Conservation (phyloP, 2,329 filamentous ascomycete genomes). For the Hypoxylon sp. region DNA sequence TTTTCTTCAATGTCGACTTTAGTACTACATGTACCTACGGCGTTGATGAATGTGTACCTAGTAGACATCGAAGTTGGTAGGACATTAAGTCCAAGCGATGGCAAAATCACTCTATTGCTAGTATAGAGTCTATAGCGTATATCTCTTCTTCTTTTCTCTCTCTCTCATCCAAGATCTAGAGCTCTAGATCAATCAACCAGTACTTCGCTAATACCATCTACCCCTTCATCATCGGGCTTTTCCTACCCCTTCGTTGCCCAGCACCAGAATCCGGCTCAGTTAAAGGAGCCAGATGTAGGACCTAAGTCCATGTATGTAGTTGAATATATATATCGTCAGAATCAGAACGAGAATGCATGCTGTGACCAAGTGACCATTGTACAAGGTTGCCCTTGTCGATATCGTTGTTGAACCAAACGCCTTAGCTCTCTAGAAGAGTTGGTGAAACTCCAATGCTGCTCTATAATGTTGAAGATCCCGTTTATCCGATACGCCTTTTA, state of each 20-base stretch:
- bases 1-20: slow-evolving; percentile 2
- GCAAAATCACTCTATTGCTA: slow-evolving; percentile 8
- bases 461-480: slow-evolving; percentile 28
- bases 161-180: not conserved
- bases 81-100: not conserved
- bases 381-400: not conserved
- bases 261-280: slow-evolving; percentile 24
- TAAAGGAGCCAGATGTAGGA: slow-evolving; percentile 27
- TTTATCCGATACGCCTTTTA: slow-evolving; percentile 39
- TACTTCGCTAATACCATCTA: not conserved
- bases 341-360: slow-evolving; percentile 2
- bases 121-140: slow-evolving; percentile 2
- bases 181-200: not conserved
- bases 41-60: not conserved
- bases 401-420: slow-evolving; percentile 31
- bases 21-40: not conserved
- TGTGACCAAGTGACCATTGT: slow-evolving; percentile 4
- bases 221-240: not conserved
- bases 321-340: slow-evolving; percentile 29
- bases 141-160: slow-evolving; percentile 2
- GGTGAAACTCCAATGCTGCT: slow-evolving; percentile 39
- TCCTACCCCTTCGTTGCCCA: not conserved
- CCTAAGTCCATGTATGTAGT: slow-evolving; percentile 14
- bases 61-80: not conserved
- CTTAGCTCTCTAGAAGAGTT: slow-evolving; percentile 33